Evolutionary conservation across 768 basidiomycete genomes (phyloP).

Genomic region (Calocybe cyanea): DNA sequence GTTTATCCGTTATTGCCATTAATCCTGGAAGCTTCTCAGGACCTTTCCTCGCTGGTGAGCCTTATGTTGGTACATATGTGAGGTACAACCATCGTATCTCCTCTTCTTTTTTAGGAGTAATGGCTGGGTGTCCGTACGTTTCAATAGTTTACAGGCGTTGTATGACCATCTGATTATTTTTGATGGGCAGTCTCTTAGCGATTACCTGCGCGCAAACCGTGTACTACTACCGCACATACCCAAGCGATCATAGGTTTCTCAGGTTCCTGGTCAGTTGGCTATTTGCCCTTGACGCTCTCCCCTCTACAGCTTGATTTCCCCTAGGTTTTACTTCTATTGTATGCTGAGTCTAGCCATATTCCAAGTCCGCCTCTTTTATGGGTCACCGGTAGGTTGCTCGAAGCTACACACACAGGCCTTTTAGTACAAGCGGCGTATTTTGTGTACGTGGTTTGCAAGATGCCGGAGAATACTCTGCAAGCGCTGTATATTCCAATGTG

Average conservation of each 20-base stretch:
- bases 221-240: too few species aligned
- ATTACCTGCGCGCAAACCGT: too few species aligned
- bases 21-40: too few species aligned
- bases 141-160: too few species aligned
- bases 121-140: too few species aligned
- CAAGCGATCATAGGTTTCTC: background rate
- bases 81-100: too few species aligned
- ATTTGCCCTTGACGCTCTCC: background rate
- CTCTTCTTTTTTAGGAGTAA: too few species aligned
- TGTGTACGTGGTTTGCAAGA: constrained; percentile 3
- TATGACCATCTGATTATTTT: too few species aligned
- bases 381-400: background rate
- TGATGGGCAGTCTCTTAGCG: too few species aligned
- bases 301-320: background rate
- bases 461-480: constrained; percentile 1
- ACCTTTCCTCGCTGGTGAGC: too few species aligned
- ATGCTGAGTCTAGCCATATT: background rate
- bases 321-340: background rate
- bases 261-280: constrained; percentile 1
- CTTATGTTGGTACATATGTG: too few species aligned
- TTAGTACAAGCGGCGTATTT: constrained; percentile 1
- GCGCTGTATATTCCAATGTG: constrained; percentile 1
- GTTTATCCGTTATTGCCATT: too few species aligned
- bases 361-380: background rate
- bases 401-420: constrained; percentile 3